These are phyloP conservation scores for Urochloa ruziziensis DNA, from an alignment of 176 grass and related monocot species.

Conservation along the genomic window DNA sequence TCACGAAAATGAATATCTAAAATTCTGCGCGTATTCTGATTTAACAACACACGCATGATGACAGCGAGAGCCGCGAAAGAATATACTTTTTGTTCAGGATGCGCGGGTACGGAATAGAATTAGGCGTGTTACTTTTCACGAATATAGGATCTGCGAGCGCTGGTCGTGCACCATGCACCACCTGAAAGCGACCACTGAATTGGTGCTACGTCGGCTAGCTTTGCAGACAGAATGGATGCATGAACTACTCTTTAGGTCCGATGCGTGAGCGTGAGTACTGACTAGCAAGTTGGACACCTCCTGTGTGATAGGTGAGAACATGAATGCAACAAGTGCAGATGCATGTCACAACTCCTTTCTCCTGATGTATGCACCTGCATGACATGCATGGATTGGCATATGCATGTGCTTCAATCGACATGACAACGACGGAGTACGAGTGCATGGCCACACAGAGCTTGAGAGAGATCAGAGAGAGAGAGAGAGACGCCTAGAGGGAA, in stretches of 20 bases:
- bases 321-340: neutral
- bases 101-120: conserved; percentile 11
- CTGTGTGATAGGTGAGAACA: neutral
- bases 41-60: neutral
- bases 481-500: neutral
- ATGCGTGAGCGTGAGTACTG: too few species aligned
- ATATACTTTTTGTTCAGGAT: neutral
- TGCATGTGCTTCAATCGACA: neutral
- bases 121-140: conserved; percentile 2
- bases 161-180: conserved; percentile 32
- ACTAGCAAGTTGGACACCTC: neutral
- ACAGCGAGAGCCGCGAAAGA: neutral
- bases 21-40: neutral
- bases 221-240: neutral
- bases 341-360: neutral
- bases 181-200: conserved; percentile 1
- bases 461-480: too few species aligned
- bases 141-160: conserved; percentile 26
- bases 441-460: too few species aligned
- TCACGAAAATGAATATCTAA: neutral
- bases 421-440: neutral
- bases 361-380: neutral
- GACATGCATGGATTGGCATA: neutral
- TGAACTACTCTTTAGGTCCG: neutral
- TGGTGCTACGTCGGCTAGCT: neutral